Evolutionary conservation across 768 basidiomycete species (phyloP).

Genomic region (Auricularia heimuer): DNA sequence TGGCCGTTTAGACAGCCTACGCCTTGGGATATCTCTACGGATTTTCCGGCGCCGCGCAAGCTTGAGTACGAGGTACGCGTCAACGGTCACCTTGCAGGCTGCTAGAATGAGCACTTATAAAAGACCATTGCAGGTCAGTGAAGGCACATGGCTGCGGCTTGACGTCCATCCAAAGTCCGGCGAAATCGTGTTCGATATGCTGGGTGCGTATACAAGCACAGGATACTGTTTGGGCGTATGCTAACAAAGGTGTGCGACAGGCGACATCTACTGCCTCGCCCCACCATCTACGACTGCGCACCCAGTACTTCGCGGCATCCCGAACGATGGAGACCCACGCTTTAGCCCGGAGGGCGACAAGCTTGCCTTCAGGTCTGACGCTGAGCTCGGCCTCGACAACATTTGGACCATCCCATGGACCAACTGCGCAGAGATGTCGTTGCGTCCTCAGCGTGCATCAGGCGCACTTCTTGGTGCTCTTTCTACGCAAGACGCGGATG

Average conservation of each 20-base stretch:
- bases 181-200: slow-evolving; percentile 66
- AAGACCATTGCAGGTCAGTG: slow-evolving; percentile 33
- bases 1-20: slow-evolving; percentile 43
- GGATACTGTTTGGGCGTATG: too few relatives aligned
- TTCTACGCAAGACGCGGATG: slow-evolving; percentile 31
- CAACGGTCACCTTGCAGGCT: neutral
- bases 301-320: slow-evolving; percentile 53
- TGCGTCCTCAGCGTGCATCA: neutral
- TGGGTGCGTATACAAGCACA: slow-evolving; percentile 20
- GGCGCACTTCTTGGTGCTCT: slow-evolving; percentile 15
- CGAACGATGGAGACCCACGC: slow-evolving; percentile 61
- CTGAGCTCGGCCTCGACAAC: slow-evolving; percentile 62
- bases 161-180: slow-evolving; percentile 63
- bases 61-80: slow-evolving; percentile 34
- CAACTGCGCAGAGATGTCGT: slow-evolving; percentile 49
- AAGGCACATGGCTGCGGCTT: slow-evolving; percentile 68
- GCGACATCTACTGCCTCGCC: slow-evolving; percentile 65
- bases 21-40: slow-evolving; percentile 66
- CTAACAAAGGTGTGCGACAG: neutral
- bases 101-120: too few relatives aligned
- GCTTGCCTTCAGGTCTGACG: slow-evolving; percentile 64
- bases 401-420: slow-evolving; percentile 62
- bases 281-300: slow-evolving; percentile 35
- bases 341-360: slow-evolving; percentile 59
- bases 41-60: slow-evolving; percentile 57